Base-by-base conservation (phyloP, 139 green algal species). In the Raphidocelis subcapitata region DNA sequence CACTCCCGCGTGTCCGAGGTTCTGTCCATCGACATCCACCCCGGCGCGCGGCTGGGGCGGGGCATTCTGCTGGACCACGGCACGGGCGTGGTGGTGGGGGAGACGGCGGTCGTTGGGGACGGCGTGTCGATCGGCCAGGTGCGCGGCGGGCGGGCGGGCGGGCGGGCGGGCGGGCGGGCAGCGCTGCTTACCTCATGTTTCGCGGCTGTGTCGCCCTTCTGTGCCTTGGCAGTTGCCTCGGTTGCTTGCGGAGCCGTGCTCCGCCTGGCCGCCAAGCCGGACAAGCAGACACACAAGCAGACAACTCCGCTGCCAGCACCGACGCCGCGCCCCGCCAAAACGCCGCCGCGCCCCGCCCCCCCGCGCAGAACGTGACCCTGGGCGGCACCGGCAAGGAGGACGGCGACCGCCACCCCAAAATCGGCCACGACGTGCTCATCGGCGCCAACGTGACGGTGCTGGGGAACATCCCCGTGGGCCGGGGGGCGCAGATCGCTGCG, bases 31-130 rank as follows among this genome's bases (percentile, higher is more conserved):
- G 95, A 99, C 85, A 95, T 98, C 57, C 95, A 99, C 79, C 94
- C 95, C 2, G 93, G 85, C 0, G 95, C 96, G 3, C 72, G 79
- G n/a, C 90, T 99, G n/a, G 96, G 96, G 5, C 81, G 85, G 36
- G 96, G 96, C 46, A 84, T 99, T 12, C 81, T 99, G 61, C 81
- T 99, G 55, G 94, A 99, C 68, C 96, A 99, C 69, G 95, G 89
- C 70, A 97, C 90, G n/a, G 93, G 94, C 0, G 82, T 97, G 16
- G 94, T 98, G 8, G 96, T 98, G 54, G 93, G 94, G 2, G 92
- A 97, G 84, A 97, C 92, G 3, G 89, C 91, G 0, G 83, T 95
- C 35, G 82, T 98, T 2, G 91, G 92, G 8, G 86, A 97, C 79
- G 92, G 96, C 73, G 89, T 92, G 44, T 96, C 91, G 2, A 82